A percentile compares a stretch with the other conserved stretches of the same genome.
These are phyloP conservation scores for Xylaria multiplex DNA, from an alignment of 2,329 filamentous ascomycete species.

Conservation along the genomic window DNA sequence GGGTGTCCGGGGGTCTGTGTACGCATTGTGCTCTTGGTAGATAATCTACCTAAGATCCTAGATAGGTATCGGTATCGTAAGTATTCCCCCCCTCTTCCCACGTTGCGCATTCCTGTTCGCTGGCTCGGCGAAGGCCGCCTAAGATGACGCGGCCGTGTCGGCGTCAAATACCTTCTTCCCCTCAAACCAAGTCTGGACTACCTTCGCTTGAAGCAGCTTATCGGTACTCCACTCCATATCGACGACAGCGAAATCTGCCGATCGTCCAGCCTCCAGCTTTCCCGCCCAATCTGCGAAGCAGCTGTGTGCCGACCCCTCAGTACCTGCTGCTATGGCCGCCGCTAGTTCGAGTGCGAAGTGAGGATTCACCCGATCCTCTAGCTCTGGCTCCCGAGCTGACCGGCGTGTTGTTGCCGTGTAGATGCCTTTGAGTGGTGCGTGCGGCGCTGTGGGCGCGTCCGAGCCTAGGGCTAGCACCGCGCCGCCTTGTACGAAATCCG, in stretches of 20 bases:
- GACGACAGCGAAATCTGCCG: conserved; percentile 60
- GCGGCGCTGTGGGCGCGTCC: conserved; percentile 59
- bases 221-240: conserved; percentile 55
- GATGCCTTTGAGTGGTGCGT: conserved; percentile 55
- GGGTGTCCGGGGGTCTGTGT: conserved; percentile 1
- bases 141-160: conserved; percentile 21
- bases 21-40: conserved; percentile 11
- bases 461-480: conserved; percentile 57
- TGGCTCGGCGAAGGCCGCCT: conserved; percentile 10
- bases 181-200: conserved; percentile 56
- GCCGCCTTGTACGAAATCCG: conserved; percentile 63
- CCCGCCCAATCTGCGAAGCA: conserved; percentile 58
- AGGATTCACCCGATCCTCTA: conserved; percentile 52
- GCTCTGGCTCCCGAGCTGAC: conserved; percentile 54
- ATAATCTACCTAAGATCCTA: not conserved
- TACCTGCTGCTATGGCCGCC: conserved; percentile 55
- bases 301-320: conserved; percentile 56
- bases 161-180: conserved; percentile 51
- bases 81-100: conserved; percentile 1
- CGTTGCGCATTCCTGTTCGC: conserved; percentile 26
- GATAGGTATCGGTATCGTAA: too few relatives aligned
- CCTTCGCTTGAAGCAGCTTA: conserved; percentile 52
- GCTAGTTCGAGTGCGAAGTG: conserved; percentile 54
- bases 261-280: conserved; percentile 55
- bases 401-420: conserved; percentile 58